A percentile compares a stretch with the other conserved stretches of the same genome.
Conservation (phyloP, 1,284 basidiomycete genomes). For the Ustilago trichophora region DNA sequence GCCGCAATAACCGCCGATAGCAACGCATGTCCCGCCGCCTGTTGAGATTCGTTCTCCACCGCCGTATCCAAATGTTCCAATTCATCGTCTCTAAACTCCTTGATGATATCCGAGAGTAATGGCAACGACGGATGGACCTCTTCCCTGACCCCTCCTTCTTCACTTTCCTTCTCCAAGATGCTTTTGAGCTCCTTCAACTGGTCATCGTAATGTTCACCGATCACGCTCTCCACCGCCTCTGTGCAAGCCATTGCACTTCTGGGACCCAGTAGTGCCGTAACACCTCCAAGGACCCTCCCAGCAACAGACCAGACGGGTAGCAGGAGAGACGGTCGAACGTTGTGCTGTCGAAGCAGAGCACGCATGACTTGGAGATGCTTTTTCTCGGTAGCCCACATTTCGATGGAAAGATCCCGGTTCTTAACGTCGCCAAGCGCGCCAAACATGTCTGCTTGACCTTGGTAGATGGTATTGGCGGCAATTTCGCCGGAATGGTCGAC, state of each 20-base stretch:
- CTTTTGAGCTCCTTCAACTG: conserved; percentile 53
- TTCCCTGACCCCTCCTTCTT: conserved; percentile 1
- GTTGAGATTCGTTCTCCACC: conserved; percentile 86
- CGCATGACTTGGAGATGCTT: conserved; percentile 89
- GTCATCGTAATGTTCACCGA: conserved; percentile 97
- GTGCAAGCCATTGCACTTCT: conserved; percentile 98
- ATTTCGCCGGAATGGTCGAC: conserved; percentile 66
- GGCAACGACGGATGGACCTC: conserved; percentile 76
- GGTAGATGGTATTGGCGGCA: conserved; percentile 66
- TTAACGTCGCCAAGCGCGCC: conserved; percentile 45
- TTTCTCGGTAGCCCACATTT: conserved; percentile 97
- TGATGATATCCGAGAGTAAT: conserved; percentile 78
- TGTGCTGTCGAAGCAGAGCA: conserved; percentile 82
- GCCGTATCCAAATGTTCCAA: conserved; percentile 92
- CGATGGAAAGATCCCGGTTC: conserved; percentile 70
- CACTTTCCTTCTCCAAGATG: conserved; percentile 32
- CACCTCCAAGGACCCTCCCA: conserved; percentile 84
- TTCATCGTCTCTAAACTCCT: conserved; percentile 92
- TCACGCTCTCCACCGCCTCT: conserved; percentile 95
- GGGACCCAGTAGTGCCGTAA: conserved; percentile 86
- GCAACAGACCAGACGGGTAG: conserved; percentile 84
- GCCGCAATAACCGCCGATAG: conserved; percentile 83
- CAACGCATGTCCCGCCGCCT: conserved; percentile 89
- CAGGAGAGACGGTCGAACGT: conserved; percentile 82
- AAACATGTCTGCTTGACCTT: conserved; percentile 64